Evolutionary conservation across 1,284 basidiomycete species (phyloP).

Genomic region (Cryptococcus sp.): DNA sequence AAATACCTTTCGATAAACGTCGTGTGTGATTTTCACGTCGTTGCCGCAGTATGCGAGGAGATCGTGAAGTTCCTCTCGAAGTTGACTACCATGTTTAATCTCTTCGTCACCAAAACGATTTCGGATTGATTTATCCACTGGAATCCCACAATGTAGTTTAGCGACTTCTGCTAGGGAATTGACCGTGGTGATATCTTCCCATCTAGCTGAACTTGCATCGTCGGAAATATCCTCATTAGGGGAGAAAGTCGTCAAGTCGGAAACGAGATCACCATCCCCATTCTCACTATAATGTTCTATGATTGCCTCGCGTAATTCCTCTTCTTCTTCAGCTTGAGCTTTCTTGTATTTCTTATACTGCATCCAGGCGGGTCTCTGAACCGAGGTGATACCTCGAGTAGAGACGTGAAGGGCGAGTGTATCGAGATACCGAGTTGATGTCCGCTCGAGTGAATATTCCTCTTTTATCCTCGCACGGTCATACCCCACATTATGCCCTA

Average conservation of each 20-base stretch:
- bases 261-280: conserved; percentile 24
- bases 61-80: conserved; percentile 63
- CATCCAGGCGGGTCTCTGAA: conserved; percentile 90
- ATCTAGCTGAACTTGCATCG: conserved; percentile 40
- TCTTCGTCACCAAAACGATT: conserved; percentile 60
- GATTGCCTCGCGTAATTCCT: conserved; percentile 51
- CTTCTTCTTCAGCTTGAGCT: conserved; percentile 47
- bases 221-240: not conserved
- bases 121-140: conserved; percentile 74
- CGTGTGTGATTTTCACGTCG: conserved; percentile 81
- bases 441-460: conserved; percentile 72
- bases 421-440: conserved; percentile 80
- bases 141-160: conserved; percentile 76
- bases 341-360: conserved; percentile 58
- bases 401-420: conserved; percentile 95
- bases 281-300: conserved; percentile 20
- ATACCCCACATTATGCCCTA: conserved; percentile 95
- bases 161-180: conserved; percentile 94
- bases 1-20: conserved; percentile 74
- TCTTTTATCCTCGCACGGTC: conserved; percentile 79
- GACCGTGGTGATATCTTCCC: conserved; percentile 89
- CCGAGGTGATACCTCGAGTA: conserved; percentile 88
- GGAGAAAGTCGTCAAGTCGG: not conserved
- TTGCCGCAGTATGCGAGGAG: conserved; percentile 84
- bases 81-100: conserved; percentile 52